These are phyloP conservation scores for Alternaria dauci DNA, from an alignment of 2,329 filamentous ascomycete species.

Conservation along the genomic window DNA sequence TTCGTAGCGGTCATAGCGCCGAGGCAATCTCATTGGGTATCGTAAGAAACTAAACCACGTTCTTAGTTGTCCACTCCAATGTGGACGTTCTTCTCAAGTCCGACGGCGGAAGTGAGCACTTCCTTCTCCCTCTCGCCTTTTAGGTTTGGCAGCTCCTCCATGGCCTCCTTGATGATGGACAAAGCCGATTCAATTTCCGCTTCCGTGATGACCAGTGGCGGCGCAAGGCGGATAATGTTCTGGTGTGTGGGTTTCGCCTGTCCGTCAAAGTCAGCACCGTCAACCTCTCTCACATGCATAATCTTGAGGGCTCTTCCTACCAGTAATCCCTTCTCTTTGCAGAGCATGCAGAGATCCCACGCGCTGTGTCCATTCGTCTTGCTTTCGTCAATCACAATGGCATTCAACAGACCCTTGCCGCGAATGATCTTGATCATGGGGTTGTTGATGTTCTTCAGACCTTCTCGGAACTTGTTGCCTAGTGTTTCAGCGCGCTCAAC, in stretches of 20 bases:
- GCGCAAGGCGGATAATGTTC: conserved; percentile 98
- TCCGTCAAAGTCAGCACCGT: conserved; percentile 37
- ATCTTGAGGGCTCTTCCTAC: conserved; percentile 65
- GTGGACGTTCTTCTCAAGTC: conserved; percentile 67
- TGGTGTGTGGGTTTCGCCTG: conserved; percentile 98
- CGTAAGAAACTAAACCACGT: conserved; percentile 16
- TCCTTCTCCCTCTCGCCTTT: conserved; percentile 62
- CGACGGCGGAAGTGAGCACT: conserved; percentile 55
- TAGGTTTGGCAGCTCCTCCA: conserved; percentile 78
- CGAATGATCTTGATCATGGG: conserved; percentile 84
- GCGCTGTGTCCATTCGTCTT: conserved; percentile 85
- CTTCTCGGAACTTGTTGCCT: conserved; percentile 83
- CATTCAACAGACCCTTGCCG: conserved; percentile 94
- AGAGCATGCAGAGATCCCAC: conserved; percentile 94
- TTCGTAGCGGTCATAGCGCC: background rate
- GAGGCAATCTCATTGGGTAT: conserved; percentile 21
- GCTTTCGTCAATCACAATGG: conserved; percentile 92
- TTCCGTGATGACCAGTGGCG: conserved; percentile 92
- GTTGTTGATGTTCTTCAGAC: conserved; percentile 76
- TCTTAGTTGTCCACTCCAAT: conserved; percentile 65
- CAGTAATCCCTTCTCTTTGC: conserved; percentile 94
- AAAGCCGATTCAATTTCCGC: conserved; percentile 81
- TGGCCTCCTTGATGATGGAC: conserved; percentile 79
- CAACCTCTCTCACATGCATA: conserved; percentile 43
- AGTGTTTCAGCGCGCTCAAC: conserved; percentile 82